A percentile compares a stretch with the other conserved stretches of the same genome.
Evolutionary conservation across 1,139 yeast species (phyloP).

Genomic region (Diutina scorzettiae): DNA sequence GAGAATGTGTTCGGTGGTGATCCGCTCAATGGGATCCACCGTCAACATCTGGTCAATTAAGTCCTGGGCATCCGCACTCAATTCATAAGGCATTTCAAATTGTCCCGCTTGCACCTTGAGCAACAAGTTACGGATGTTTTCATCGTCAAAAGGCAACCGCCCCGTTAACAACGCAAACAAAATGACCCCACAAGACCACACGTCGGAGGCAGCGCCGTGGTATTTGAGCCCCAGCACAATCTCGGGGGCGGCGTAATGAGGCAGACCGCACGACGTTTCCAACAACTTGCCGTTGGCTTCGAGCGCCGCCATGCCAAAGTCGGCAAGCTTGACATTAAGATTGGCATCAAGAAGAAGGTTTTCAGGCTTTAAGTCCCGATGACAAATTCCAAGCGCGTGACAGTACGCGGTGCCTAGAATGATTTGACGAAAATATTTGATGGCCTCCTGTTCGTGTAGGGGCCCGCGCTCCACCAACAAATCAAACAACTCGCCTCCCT

Average conservation of each 20-base stretch:
- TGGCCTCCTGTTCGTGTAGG: constrained; percentile 62
- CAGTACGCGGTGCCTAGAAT: constrained; percentile 72
- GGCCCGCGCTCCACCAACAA: constrained; percentile 71
- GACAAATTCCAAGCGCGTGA: constrained; percentile 71
- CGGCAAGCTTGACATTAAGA: constrained; percentile 66
- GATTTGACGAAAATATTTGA: constrained; percentile 64
- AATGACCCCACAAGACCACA: constrained; percentile 81
- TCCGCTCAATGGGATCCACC: constrained; percentile 68
- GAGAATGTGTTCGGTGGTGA: constrained; percentile 43
- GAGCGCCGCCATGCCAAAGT: constrained; percentile 81
- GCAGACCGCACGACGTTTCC: constrained; percentile 77
- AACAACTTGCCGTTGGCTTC: constrained; percentile 60
- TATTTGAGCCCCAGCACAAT: constrained; percentile 67
- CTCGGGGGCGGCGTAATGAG: constrained; percentile 84
- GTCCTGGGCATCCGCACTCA: constrained; percentile 59
- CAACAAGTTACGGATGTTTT: constrained; percentile 56
- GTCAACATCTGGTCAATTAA: constrained; percentile 60
- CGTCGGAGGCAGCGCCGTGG: constrained; percentile 76
- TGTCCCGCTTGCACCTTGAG: constrained; percentile 67
- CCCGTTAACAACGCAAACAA: constrained; percentile 70
- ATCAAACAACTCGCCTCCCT: constrained; percentile 75
- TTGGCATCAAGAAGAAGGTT: constrained; percentile 56
- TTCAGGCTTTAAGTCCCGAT: constrained; percentile 74
- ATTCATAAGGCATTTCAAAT: constrained; percentile 59
- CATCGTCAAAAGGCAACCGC: constrained; percentile 73